Evolutionary conservation across 1,284 basidiomycete genomes (phyloP).

Genomic region (Polyporus tsugae): DNA sequence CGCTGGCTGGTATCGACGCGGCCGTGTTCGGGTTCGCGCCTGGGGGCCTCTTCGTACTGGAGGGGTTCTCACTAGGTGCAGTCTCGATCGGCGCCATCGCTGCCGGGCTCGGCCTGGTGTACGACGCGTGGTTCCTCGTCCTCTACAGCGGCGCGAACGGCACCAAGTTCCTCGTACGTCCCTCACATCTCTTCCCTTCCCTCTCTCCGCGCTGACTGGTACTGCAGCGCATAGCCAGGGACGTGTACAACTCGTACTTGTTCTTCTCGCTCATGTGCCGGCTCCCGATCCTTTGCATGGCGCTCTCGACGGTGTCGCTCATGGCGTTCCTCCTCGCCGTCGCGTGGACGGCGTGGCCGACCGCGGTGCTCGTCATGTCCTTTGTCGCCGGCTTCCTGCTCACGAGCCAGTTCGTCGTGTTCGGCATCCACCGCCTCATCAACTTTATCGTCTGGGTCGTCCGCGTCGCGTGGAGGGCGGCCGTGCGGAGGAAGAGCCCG

Average conservation of each 20-base stretch:
- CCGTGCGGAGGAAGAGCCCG: background rate
- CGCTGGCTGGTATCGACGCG: constrained; percentile 41
- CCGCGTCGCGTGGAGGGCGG: constrained; percentile 3
- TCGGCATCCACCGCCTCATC: constrained; percentile 50
- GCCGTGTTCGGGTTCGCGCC: constrained; percentile 67
- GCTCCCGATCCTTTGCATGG: constrained; percentile 65
- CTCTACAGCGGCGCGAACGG: constrained; percentile 57
- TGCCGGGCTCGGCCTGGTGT: constrained; percentile 67
- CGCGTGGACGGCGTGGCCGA: constrained; percentile 68
- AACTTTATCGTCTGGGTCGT: constrained; percentile 33
- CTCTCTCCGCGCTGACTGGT: background rate
- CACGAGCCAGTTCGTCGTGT: constrained; percentile 72
- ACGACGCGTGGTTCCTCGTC: constrained; percentile 69
- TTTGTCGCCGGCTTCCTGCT: constrained; percentile 63
- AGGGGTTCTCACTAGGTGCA: constrained; percentile 38
- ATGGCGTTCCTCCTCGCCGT: constrained; percentile 66
- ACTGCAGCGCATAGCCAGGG: constrained; percentile 56
- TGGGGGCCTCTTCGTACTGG: constrained; percentile 42
- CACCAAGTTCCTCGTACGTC: constrained; percentile 60
- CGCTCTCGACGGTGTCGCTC: constrained; percentile 59
- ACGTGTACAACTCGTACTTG: constrained; percentile 65
- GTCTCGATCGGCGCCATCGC: constrained; percentile 64
- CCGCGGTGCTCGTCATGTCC: constrained; percentile 64
- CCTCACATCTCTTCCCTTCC: constrained; percentile 44
- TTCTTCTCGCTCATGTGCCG: constrained; percentile 74